Evolutionary conservation across 2,329 filamentous ascomycete genomes (phyloP).

Genomic region (Exophiala alcalophila): DNA sequence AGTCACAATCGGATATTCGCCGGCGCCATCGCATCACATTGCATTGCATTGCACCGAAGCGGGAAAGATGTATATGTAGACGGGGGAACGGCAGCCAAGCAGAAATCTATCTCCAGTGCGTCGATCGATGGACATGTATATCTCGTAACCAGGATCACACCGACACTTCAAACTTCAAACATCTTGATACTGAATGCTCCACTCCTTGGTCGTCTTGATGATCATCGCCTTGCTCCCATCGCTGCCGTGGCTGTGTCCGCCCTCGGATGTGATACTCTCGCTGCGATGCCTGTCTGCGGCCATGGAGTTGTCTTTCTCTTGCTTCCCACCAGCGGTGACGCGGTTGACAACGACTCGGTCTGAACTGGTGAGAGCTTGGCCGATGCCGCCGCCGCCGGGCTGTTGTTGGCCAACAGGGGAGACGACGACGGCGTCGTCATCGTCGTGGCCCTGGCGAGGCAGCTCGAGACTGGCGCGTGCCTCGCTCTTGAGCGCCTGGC

Average conservation of each 20-base stretch:
- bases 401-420: background rate
- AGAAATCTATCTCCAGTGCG: too few species aligned
- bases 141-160: too few species aligned
- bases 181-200: constrained; percentile 19
- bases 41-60: too few species aligned
- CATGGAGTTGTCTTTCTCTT: background rate
- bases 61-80: too few species aligned
- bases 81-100: too few species aligned
- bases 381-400: constrained; percentile 4
- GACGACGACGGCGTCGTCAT: background rate
- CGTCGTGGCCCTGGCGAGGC: constrained; percentile 8
- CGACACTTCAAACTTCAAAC: too few species aligned
- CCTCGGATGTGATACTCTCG: constrained; percentile 14
- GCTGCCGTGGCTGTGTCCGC: constrained; percentile 15
- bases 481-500: constrained; percentile 16
- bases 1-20: too few species aligned
- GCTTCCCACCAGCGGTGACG: constrained; percentile 3
- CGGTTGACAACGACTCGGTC: constrained; percentile 13
- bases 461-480: constrained; percentile 13
- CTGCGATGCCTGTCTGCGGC: constrained; percentile 7
- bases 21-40: too few species aligned
- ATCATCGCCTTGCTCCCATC: constrained; percentile 22
- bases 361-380: constrained; percentile 10
- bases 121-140: too few species aligned
- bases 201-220: constrained; percentile 22